These are phyloP conservation scores for Oligophagozyma castellii DNA, from an alignment of 1,139 yeast genomes.

Conservation along the genomic window DNA sequence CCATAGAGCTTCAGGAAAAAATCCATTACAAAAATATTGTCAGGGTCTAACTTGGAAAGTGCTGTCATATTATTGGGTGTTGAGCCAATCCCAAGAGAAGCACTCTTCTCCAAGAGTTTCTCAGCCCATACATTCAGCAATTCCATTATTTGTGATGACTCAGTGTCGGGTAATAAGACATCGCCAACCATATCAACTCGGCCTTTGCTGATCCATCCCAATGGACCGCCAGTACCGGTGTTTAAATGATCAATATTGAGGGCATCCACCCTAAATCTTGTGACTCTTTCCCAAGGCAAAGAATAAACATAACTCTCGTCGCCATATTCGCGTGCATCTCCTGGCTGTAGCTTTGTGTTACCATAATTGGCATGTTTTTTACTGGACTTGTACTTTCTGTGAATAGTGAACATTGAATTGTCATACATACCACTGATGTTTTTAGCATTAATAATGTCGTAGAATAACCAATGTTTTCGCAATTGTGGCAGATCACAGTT, in stretches of 20 bases:
- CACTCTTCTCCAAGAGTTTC: no score
- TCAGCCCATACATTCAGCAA: slow-evolving; percentile 14
- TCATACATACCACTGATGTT: slow-evolving; percentile 86
- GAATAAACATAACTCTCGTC: not conserved
- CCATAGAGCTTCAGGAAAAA: slow-evolving; percentile 66
- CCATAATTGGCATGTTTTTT: slow-evolving; percentile 3
- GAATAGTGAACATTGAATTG: slow-evolving; percentile 82
- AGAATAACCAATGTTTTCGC: slow-evolving; percentile 85
- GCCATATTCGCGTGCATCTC: not conserved
- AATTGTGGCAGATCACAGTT: slow-evolving; percentile 68
- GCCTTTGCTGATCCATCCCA: slow-evolving; percentile 92
- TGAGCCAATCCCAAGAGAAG: no score
- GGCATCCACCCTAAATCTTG: slow-evolving; percentile 72
- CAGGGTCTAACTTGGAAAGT: slow-evolving; percentile 20
- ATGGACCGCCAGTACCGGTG: slow-evolving; percentile 82
- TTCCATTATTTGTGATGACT: slow-evolving; percentile 12
- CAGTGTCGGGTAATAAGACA: slow-evolving; percentile 27
- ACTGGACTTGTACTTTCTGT: slow-evolving; percentile 60
- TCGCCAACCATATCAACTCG: slow-evolving; percentile 89
- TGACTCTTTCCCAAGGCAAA: slow-evolving; percentile 42
- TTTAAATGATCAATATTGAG: slow-evolving; percentile 80
- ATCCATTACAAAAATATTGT: slow-evolving; percentile 60
- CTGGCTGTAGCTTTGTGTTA: slow-evolving; percentile 3
- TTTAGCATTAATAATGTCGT: slow-evolving; percentile 74
- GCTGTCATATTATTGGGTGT: slow-evolving; percentile 6